Base-by-base conservation (phyloP, 371 early-diverging fungal genomes). In the Rhizoclosmatium hyalinum region DNA sequence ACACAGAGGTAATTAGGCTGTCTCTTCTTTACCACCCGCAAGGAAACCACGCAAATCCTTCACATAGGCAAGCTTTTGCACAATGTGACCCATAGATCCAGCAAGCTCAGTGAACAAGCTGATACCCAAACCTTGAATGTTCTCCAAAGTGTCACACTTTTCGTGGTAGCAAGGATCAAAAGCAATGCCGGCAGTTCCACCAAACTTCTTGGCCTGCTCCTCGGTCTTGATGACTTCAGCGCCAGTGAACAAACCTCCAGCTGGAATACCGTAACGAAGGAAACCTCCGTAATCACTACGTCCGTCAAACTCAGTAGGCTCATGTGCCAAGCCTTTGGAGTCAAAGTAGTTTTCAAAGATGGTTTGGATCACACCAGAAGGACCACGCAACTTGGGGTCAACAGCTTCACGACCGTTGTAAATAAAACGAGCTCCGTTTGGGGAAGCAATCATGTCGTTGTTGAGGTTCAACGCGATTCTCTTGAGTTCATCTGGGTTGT, bases 371-470 rank as follows among this genome's bases (percentile, higher is more conserved):
- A 77, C 74, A 43, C 76, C 78, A 57, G 83, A 80, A 2, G 83
- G 83, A 0, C 55, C 32, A 24, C 79, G 74, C 1, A 83, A 54
- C 3, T 56, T 62, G 43, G 75, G 47, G 68, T 80, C 65, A n/a
- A 47, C 74, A 3, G 88, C 85, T n/a, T 81, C 79, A 3, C 77
- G 73, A 57, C 88, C 89, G 65, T 88, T 81, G 72, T 84, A 85
- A 41, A 89, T 77, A 10, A 87, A 84, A 45, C 90, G 84, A 43
- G 87, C 87, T 78, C 87, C 90, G 82, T 94, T 94, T 46, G 94
- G 93, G 61, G 91, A 90, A 6, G 87, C 94, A 63, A 94, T 77
- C 93, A 93, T 94, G 79, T 94, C 94, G 77, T 91, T 89, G 81
- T 94, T 92, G 57, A 92, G 85, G 76, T 91, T 84, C 73, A 91